A percentile compares a stretch with the other conserved stretches of the same genome.
These are phyloP conservation scores for Hypoxylon rickii DNA, from an alignment of 495 filamentous ascomycete genomes.

Conservation along the genomic window DNA sequence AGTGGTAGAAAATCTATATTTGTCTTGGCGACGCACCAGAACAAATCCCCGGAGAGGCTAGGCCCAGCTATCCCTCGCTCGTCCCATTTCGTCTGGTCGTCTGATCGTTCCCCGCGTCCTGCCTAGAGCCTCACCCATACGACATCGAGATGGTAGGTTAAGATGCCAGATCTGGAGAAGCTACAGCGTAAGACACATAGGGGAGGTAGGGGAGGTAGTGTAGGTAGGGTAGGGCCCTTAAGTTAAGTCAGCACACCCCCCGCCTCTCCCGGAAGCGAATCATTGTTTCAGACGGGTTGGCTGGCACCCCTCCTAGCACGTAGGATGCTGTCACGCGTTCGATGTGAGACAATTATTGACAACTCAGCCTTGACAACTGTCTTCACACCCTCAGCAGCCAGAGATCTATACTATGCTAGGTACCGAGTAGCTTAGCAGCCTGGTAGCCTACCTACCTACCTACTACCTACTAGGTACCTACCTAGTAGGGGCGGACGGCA, in stretches of 20 bases:
- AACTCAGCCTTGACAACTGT: slow-evolving; percentile 39
- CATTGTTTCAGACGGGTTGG: slow-evolving; percentile 28
- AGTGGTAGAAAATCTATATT: slow-evolving; percentile 21
- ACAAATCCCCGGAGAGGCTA: slow-evolving; percentile 11
- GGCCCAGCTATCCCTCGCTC: slow-evolving; percentile 8
- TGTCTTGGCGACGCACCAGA: slow-evolving; percentile 22
- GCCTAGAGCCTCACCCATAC: slow-evolving; percentile 25
- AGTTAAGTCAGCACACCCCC: slow-evolving; percentile 31
- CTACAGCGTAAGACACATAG: background rate
- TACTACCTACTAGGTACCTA: background rate
- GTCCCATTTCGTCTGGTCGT: slow-evolving; percentile 17
- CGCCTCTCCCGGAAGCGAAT: slow-evolving; percentile 10
- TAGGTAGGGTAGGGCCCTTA: slow-evolving; percentile 2
- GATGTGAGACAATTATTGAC: slow-evolving; percentile 36
- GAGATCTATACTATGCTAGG: too few species aligned
- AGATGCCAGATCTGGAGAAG: slow-evolving; percentile 24
- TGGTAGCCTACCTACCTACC: too few species aligned
- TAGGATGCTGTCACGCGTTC: slow-evolving; percentile 33
- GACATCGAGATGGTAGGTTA: slow-evolving; percentile 23
- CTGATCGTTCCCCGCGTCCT: slow-evolving; percentile 34
- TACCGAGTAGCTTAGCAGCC: too few species aligned
- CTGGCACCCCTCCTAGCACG: slow-evolving; percentile 20
- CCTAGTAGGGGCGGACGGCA: slow-evolving; percentile 20
- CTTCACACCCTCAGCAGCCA: slow-evolving; percentile 31
- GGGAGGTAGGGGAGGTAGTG: slow-evolving; percentile 7